Evolutionary conservation across 768 basidiomycete genomes (phyloP).

Genomic region (Tylopilus felleus): DNA sequence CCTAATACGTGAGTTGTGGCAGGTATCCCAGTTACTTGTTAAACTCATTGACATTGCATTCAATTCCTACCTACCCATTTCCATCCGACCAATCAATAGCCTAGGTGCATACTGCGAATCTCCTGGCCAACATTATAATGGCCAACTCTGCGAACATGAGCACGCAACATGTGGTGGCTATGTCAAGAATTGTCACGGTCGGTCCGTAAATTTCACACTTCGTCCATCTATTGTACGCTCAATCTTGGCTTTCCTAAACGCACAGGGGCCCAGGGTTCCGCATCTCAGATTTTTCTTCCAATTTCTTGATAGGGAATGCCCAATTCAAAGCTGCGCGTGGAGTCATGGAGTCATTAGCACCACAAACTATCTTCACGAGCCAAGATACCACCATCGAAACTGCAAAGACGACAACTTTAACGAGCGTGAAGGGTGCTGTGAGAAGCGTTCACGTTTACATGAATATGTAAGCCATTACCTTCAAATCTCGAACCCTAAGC

Average conservation of each 20-base stretch:
- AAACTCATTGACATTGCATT: no score
- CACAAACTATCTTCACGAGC: conserved; percentile 13
- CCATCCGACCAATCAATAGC: conserved; percentile 28
- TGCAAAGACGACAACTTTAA: conserved; percentile 29
- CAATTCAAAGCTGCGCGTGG: conserved; percentile 68
- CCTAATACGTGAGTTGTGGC: conserved; percentile 64
- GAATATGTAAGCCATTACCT: conserved; percentile 52
- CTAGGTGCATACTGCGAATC: conserved; percentile 75
- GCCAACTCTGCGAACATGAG: conserved; percentile 63
- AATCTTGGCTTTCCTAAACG: background rate
- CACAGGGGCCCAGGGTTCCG: conserved; percentile 71
- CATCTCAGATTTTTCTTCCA: conserved; percentile 73
- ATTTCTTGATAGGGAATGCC: conserved; percentile 62
- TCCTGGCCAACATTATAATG: conserved; percentile 65
- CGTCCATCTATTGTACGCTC: background rate
- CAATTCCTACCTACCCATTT: background rate
- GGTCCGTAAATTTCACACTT: conserved; percentile 38
- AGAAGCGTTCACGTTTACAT: conserved; percentile 69
- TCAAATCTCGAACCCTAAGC: background rate
- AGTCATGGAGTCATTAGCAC: conserved; percentile 47
- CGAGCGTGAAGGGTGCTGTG: conserved; percentile 54
- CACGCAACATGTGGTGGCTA: conserved; percentile 74
- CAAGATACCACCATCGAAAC: conserved; percentile 18
- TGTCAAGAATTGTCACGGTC: conserved; percentile 65
- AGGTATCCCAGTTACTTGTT: background rate